Evolutionary conservation across 176 grass and related monocot species (phyloP), one percentile per base, ranked within the genome.

Genomic region (Carex parvula): DNA sequence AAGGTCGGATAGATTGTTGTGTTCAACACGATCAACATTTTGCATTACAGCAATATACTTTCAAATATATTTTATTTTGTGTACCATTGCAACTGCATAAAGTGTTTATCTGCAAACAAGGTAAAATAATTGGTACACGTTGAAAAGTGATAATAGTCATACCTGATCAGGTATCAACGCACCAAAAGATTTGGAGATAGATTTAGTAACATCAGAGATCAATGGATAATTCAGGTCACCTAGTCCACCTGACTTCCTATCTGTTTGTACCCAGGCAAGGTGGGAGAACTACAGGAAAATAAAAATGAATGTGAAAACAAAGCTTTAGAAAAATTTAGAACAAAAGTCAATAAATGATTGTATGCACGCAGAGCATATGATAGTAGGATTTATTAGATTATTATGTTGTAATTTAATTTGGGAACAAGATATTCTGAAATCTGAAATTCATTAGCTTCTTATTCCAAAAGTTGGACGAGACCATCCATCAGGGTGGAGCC

Each of bases 231-330:
- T 90, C 81, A 94, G 85, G 73, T 94, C 92, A 13, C 94, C 91
- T 76, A 97, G 91, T 6, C 89, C 91, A 74, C 94, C 94, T 60
- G 94, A 90, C 46, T 97, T 97, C 81, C 94, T 93, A 61, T 97
- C 91, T 59, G 94, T 97, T 76, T 97, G 94, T 60, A 97, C 94
- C 94, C 94, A 97, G 54, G 94, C 91, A 88, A 97, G 91, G 82
- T 97, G 94, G 84, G 94, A 97, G 84, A 97, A 97, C 94, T 97
- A 66, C 92, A 87, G 22, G 18, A 24, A 63, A 64, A 64, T 37
- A 15, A 78, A 70, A 83, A 83, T 53, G 33, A 53, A 54, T 26
- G 13, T 1, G 68, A 35, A 30, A 30, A 46, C 48, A 64, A 52
- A 50, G 3, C 48, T 80, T 80, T 12, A 37, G 16, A 33, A 17